Conservation (phyloP, 2,329 filamentous ascomycete genomes). For the Colletotrichum liriopes region DNA sequence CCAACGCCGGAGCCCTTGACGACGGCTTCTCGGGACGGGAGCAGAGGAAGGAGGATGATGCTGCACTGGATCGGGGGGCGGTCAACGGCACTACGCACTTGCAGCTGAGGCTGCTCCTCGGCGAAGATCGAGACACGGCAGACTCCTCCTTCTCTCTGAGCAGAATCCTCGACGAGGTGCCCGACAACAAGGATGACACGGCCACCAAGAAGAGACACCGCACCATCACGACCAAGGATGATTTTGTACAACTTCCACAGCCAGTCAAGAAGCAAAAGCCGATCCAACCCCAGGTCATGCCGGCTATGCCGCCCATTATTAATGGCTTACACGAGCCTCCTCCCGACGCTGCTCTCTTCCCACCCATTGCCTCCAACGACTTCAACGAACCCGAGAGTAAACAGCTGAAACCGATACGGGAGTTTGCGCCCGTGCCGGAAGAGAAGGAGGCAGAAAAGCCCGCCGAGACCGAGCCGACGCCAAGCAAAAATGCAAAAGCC, state of each 20-base stretch:
- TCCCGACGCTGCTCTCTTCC: conserved; percentile 73
- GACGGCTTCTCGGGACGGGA: conserved; percentile 36
- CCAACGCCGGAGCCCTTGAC: conserved; percentile 28
- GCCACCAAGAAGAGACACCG: conserved; percentile 70
- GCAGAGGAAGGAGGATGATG: conserved; percentile 35
- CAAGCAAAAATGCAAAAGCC: conserved; percentile 43
- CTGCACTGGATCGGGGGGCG: conserved; percentile 10
- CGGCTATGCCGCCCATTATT: conserved; percentile 75
- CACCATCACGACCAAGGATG: conserved; percentile 67
- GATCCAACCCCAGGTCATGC: conserved; percentile 62
- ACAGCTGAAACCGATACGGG: conserved; percentile 60
- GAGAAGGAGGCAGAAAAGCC: conserved; percentile 46
- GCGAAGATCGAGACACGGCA: conserved; percentile 53
- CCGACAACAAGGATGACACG: conserved; percentile 61
- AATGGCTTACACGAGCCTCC: conserved; percentile 76
- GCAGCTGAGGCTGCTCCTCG: conserved; percentile 59
- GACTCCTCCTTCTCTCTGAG: conserved; percentile 62
- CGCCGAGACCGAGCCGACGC: conserved; percentile 48
- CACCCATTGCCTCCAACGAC: conserved; percentile 72
- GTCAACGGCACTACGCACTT: conserved; percentile 32
- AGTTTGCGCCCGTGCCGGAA: conserved; percentile 56
- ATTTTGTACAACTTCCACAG: conserved; percentile 75
- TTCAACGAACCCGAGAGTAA: conserved; percentile 66
- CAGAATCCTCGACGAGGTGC: conserved; percentile 63
- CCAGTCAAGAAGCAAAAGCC: conserved; percentile 77